Base-by-base conservation (phyloP, 164 flowering plant species). In the Dillenia suffruticosa region DNA sequence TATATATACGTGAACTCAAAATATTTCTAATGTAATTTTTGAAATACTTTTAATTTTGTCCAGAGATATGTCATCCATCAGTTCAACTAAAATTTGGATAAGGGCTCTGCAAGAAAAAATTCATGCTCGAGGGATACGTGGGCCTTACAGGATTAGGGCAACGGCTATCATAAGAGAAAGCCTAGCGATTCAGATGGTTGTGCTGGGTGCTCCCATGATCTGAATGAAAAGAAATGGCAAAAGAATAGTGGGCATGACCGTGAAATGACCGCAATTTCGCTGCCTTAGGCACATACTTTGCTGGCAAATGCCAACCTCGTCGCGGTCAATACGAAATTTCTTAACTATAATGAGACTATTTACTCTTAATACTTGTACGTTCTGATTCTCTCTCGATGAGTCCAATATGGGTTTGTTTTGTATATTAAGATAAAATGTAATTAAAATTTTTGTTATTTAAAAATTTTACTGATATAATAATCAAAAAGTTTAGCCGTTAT, bases 181-280 rank as follows among this genome's bases (percentile, higher is more conserved):
- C 2, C 54, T 83, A 63, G 82, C 71, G 2, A 63, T 59, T 60
- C 67, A 76, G 0, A 32, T 71, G 63, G 59, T 80, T 2, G 77
- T 74, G 8, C 46, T 76, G 61, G 67, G 80, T 49, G 84, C 80
- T 0, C 8, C 60, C 76, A 68, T 45, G 84, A 79, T 49, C 80
- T 82, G 63, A 77, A 79, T 58, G 82, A 82, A 46, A 79, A 17
- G 65, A 15, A 67, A 72, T 1, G 57, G 72, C 10, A 75, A 77
- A 13, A 47, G 63, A 19, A 19, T 19, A 71, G 70, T 80, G 58
- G 86, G 80, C 19, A 70, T 80, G 84, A 67, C 16, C n/a, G n/a
- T 0, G 82, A 76, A 59, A 80, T 74, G 10, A 0, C 52, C 5
- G 86, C 79, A 6, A 56, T 74, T 8, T 68, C 76, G 3, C 19